Percentiles rank a stretch among this genome's conserved stretches.
These are phyloP conservation scores for Suillus brevipes DNA, from an alignment of 768 basidiomycete species.

Conservation along the genomic window DNA sequence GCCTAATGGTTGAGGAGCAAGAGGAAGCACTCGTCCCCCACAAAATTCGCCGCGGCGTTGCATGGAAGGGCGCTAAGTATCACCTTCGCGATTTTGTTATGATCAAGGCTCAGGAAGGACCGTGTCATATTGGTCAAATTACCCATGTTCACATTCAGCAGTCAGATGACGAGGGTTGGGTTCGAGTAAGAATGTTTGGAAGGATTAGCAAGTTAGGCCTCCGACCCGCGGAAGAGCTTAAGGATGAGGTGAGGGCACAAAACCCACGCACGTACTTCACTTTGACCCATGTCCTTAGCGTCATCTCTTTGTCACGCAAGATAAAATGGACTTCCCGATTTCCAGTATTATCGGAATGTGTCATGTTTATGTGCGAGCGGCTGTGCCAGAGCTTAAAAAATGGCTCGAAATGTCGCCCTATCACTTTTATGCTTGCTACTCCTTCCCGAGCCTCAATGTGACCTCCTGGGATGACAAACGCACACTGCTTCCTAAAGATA, in stretches of 20 bases:
- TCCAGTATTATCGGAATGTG: constrained; percentile 49
- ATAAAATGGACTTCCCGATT: constrained; percentile 33
- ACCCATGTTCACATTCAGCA: constrained; percentile 26
- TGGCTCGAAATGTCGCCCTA: constrained; percentile 56
- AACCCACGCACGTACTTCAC: background rate
- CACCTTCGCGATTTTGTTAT: constrained; percentile 65
- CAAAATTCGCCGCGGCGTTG: constrained; percentile 42
- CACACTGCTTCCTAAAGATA: constrained; percentile 33
- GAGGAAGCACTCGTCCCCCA: constrained; percentile 32
- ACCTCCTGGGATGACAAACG: constrained; percentile 39
- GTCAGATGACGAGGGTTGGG: constrained; percentile 15
- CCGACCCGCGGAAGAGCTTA: constrained; percentile 41
- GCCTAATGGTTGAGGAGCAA: constrained; percentile 36
- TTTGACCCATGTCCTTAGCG: constrained; percentile 39
- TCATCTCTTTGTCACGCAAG: constrained; percentile 61
- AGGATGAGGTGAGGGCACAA: constrained; percentile 54
- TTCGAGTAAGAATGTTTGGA: constrained; percentile 49
- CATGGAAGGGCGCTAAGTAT: constrained; percentile 48
- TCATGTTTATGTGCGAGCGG: constrained; percentile 42
- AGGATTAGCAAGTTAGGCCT: constrained; percentile 41
- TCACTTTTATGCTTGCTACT: constrained; percentile 59
- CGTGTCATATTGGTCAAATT: constrained; percentile 60
- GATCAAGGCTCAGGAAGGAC: constrained; percentile 46
- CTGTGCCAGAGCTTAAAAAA: constrained; percentile 34
- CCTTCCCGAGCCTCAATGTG: constrained; percentile 44